phyloP scores from a whole-genome alignment of 1,284 basidiomycete genomes.

The Puccinia sorghi region DNA sequence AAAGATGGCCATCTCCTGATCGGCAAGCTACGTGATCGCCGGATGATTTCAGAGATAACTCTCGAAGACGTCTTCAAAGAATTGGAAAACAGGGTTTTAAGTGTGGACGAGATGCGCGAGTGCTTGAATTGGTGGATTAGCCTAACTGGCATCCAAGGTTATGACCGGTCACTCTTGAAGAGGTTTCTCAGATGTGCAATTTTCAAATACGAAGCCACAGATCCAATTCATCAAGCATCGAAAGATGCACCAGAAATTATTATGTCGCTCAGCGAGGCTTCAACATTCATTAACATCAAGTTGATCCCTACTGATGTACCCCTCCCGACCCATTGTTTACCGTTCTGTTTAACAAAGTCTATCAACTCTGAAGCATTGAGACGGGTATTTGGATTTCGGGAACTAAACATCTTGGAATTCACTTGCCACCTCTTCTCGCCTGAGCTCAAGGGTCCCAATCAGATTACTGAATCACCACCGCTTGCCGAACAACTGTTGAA shows the following conservation, averaged over 20 bases:
- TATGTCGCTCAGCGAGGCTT: slow-evolving; percentile 70
- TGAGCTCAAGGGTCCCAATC: slow-evolving; percentile 60
- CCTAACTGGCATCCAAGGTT: slow-evolving; percentile 62
- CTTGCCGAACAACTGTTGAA: slow-evolving; percentile 82
- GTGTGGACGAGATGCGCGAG: slow-evolving; percentile 72
- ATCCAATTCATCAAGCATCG: slow-evolving; percentile 53
- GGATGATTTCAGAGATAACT: slow-evolving; percentile 73
- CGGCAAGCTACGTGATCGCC: slow-evolving; percentile 67
- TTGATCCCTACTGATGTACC: slow-evolving; percentile 79
- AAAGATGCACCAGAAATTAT: slow-evolving; percentile 60
- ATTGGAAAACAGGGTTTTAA: slow-evolving; percentile 71
- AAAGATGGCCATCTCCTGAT: slow-evolving; percentile 69
- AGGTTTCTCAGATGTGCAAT: slow-evolving; percentile 55
- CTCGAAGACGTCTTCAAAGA: slow-evolving; percentile 84
- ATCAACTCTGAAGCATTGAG: slow-evolving; percentile 61
- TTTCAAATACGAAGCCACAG: slow-evolving; percentile 67
- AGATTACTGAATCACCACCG: slow-evolving; percentile 63
- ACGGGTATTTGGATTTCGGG: slow-evolving; percentile 68
- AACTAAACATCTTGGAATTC: slow-evolving; percentile 78
- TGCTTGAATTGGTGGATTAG: slow-evolving; percentile 88
- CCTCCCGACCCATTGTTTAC: slow-evolving; percentile 74
- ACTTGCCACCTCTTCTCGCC: slow-evolving; percentile 67
- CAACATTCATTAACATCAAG: slow-evolving; percentile 73
- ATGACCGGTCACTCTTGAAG: slow-evolving; percentile 63
- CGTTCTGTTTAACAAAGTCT: slow-evolving; percentile 66